Base-by-base conservation (phyloP, 805 yeast genomes). In the Yamadazyma laniorum region DNA sequence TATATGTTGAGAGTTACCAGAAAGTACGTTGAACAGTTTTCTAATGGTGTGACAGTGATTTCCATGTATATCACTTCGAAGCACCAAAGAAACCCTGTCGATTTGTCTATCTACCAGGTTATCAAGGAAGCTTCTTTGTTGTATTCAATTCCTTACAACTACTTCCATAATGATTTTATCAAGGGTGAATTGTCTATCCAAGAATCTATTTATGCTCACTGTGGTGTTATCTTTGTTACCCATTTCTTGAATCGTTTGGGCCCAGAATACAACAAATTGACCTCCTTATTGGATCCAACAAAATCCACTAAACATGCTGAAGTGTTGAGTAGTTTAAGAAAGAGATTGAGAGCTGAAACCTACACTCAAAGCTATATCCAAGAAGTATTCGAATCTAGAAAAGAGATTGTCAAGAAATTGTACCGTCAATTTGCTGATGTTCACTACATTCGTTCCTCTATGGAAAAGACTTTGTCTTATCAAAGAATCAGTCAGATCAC, bases 171-270 rank as follows among this genome's bases (percentile, higher is more conserved):
- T 37, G 72, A 80, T 40, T 90, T 90, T 56, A 80, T 83, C 45
- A 61, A 70, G 35, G 84, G 91, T 38, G 80, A 80, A 49, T 75
- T 91, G 62, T 89, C 97, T 1, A 80, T 95, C 51, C 98, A 91
- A 66, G 99, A 93, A 66, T 80, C 90, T 32, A 82, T 89, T 41
- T 93, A 93, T 59, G 95, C 97, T 31, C 98, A 91, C 61, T 84
- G 89, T 61, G 95, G 91, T 52, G 83, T 85, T 31, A 85, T 88
- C 44, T 91, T 93, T 58, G 95, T 88, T 35, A 83, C 95, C 25
- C 98, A 93, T 65, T 93, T 91, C 68, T 75, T 91, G 62, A 93
- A 93, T 70, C 77, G 98, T 58, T 74, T 91, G 56, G 97, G 98
- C 21, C 80, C 95, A 2, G 97, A 90, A 63, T 90, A 85, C 63